Conservation (phyloP, 768 basidiomycete genomes). For the Tephrocybe rancida region DNA sequence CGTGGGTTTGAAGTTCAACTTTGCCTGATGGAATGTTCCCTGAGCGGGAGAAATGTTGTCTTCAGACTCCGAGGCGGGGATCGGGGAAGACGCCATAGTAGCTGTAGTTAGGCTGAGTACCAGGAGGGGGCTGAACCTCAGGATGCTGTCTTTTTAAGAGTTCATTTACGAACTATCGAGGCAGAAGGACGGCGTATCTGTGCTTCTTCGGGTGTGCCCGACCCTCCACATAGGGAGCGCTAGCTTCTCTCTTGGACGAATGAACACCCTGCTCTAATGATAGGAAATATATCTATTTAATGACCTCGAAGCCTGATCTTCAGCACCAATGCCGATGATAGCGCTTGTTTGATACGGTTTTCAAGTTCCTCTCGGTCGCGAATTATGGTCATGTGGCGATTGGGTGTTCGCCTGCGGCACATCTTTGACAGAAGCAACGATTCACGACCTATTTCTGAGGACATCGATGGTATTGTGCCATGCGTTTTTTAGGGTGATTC, state of each 20-base stretch:
- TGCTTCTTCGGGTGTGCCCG: neutral
- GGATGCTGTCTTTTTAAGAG: neutral
- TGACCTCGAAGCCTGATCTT: neutral
- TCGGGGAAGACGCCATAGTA: neutral
- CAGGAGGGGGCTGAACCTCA: neutral
- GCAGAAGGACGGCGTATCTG: neutral
- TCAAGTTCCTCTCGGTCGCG: neutral
- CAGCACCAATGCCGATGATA: neutral
- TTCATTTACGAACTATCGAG: neutral
- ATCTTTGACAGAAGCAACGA: neutral
- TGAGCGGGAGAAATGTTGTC: neutral
- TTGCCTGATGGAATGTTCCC: conserved; percentile 7
- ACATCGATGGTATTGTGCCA: neutral
- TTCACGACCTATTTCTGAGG: neutral
- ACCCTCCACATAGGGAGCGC: neutral
- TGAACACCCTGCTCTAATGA: neutral
- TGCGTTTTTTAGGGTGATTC: neutral
- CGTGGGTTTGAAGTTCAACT: conserved; percentile 37
- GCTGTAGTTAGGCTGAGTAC: neutral
- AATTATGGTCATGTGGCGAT: neutral
- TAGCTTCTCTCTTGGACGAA: too few species aligned
- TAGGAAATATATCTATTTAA: neutral
- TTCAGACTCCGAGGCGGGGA: neutral
- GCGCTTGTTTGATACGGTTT: neutral
- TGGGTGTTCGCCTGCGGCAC: neutral